Base-by-base conservation (phyloP, 2,329 filamentous ascomycete genomes). In the Laburnicola sp. region DNA sequence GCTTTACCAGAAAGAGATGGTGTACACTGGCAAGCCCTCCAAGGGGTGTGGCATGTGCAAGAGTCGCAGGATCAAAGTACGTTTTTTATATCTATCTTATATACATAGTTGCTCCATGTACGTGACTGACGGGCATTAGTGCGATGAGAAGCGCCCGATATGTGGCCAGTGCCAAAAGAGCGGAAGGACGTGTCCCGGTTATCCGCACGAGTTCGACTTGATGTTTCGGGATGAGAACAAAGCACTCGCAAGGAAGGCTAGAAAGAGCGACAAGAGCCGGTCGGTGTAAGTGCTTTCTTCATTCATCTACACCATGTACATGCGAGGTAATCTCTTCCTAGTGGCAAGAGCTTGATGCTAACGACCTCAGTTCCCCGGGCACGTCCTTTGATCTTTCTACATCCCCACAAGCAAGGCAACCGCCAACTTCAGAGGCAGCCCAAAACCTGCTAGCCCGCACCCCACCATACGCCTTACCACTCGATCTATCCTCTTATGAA, bases 161-260 rank as follows among this genome's bases (percentile, higher is more conserved):
- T 72, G 69, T 60, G 63, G 65, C 28, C 68, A 70, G 48, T 72
- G 69, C 47, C 63, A 66, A 49, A 72, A 72, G 49, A 67, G 65
- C 11, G 58, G 60, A 5, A 60, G 66, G 9, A 52, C 53, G 2
- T 72, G 69, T 45, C 69, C 69, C 25, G 69, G 69, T 2, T 72
- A 69, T 50, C 66, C 84, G 66, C 84, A 88, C 64, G 85, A 88
- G 58, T 87, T 89, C 60, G 86, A 89, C 60, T 74, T 89, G 23
- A 82, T 89, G 48, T 88, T 89, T 61, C 83, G 86, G 49, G 86
- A 89, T 67, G 86, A 89, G 73, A 89, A 86, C 26, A 82, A 83
- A 58, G 84, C 85, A 1, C 86, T 86, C 30, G 84, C 85, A 63
- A 78, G 81, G 54, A 80, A 85, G 62, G 85, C 82, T 11, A 79